Evolutionary conservation across 2,329 filamentous ascomycete genomes (phyloP), one percentile per base, ranked within the genome.

Genomic region (Fusarium nisikadoi): DNA sequence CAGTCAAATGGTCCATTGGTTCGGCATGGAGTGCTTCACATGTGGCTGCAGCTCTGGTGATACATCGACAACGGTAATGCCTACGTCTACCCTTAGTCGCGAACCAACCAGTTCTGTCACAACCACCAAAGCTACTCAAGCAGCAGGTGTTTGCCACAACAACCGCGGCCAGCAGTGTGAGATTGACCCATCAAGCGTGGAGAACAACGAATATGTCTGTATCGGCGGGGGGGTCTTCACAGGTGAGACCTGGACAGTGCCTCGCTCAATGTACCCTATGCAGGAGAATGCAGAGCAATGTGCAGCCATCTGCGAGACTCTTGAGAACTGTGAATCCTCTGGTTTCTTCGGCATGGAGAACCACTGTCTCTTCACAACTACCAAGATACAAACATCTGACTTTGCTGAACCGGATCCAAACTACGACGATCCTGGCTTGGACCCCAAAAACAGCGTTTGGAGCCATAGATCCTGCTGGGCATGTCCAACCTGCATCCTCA

Each of bases 271-370:
- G 20, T 70, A 64, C 8, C 67, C 67, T 2, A 12, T 46, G 3
- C 65, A 70, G 19, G 53, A 70, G n/a, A 62, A 31, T 2, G 25
- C 13, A 3, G 41, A 65, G 14, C 65, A 68, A 35, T 70, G 67
- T 10, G 53, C 53, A 4, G 67, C 65, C 23, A 70, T 70, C 16
- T 70, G 67, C 19, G 25, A 69, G 14, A 55, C 43, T 1, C 54
- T 70, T 0, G 27, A 39, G 8, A 39, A 36, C 16, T 70, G 67
- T 25, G 43, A 65, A n/a, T 55, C 67, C 6, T 53, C 54, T 13
- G 59, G 36, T 3, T 70, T 47, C 29, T 69, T 43, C 14, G 3
- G 10, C 5, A 25, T 29, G 19, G 60, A 65, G n/a, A 70, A 70
- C 39, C 52, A 52, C n/a, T 70, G 67, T 19, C 27, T 59, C 25